Conservation (phyloP, 192 early-diverging fungal species). For the Helicostylum pulchrum region DNA sequence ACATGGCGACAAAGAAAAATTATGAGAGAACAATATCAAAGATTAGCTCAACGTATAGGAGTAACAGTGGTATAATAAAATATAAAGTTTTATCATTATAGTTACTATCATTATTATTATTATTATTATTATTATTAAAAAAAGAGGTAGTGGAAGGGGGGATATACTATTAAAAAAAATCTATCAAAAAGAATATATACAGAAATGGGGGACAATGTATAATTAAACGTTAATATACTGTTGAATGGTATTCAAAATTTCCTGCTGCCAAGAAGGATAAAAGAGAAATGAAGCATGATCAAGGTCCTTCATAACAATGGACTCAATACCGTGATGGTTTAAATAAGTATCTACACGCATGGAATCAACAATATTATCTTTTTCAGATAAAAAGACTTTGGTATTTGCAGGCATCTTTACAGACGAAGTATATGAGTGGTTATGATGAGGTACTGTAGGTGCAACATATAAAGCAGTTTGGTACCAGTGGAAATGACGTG, state of each 20-base stretch:
- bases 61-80: slow-evolving; percentile 1
- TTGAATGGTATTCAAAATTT: slow-evolving; percentile 19
- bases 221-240: slow-evolving; percentile 1
- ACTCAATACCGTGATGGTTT: slow-evolving; percentile 30
- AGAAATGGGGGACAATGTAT: too few species aligned
- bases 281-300: slow-evolving; percentile 49
- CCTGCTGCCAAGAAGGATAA: slow-evolving; percentile 27
- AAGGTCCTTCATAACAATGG: slow-evolving; percentile 40
- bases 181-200: neutral
- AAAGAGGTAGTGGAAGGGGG: neutral
- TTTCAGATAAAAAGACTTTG: slow-evolving; percentile 42
- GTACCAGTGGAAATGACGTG: slow-evolving; percentile 51
- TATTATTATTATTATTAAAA: neutral
- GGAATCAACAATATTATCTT: slow-evolving; percentile 47
- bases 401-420: slow-evolving; percentile 26
- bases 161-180: neutral
- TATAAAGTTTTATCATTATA: neutral
- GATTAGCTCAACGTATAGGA: slow-evolving; percentile 36
- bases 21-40: slow-evolving; percentile 32
- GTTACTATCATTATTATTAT: too few species aligned
- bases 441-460: slow-evolving; percentile 4
- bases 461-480: slow-evolving; percentile 39
- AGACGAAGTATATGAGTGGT: neutral
- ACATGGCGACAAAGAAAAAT: slow-evolving; percentile 40
- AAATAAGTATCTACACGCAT: slow-evolving; percentile 37